phyloP scores from a whole-genome alignment of 257 asterid genomes.

The Nicotiana knightiana region DNA sequence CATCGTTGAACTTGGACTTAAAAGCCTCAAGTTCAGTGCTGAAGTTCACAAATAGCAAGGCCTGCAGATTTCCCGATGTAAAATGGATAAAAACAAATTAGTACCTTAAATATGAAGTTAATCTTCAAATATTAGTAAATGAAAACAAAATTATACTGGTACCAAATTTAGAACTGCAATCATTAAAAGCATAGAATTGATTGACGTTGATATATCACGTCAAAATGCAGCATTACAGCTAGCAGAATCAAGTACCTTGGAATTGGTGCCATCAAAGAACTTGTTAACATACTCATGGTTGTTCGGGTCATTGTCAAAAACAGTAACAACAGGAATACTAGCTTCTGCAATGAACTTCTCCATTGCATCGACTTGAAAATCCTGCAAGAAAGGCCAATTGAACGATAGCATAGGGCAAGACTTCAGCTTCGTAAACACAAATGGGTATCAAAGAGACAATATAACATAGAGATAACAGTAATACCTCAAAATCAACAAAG shows the following conservation, averaged over 20 bases:
- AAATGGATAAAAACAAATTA: neutral
- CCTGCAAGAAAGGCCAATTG: constrained; percentile 35
- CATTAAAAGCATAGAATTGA: neutral
- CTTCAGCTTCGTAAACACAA: neutral
- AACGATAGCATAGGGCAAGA: neutral
- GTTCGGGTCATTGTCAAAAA: constrained; percentile 50
- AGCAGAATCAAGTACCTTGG: constrained; percentile 40
- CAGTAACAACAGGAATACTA: constrained; percentile 49
- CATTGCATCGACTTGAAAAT: constrained; percentile 52
- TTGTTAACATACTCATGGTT: constrained; percentile 50
- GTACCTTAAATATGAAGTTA: neutral
- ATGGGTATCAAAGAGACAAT: neutral
- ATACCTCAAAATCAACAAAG: constrained; percentile 63
- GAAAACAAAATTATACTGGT: neutral
- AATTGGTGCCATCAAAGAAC: constrained; percentile 42
- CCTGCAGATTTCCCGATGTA: constrained; percentile 29
- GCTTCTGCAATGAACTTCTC: constrained; percentile 57
- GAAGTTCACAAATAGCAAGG: constrained; percentile 67
- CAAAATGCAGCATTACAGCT: neutral
- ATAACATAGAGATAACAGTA: neutral
- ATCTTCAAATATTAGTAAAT: neutral
- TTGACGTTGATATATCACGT: constrained; percentile 1
- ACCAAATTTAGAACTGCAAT: neutral
- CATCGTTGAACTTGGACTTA: constrained; percentile 47
- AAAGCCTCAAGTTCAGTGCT: constrained; percentile 52